phyloP scores from a whole-genome alignment of 116 monocot species.

The Zostera marina region DNA sequence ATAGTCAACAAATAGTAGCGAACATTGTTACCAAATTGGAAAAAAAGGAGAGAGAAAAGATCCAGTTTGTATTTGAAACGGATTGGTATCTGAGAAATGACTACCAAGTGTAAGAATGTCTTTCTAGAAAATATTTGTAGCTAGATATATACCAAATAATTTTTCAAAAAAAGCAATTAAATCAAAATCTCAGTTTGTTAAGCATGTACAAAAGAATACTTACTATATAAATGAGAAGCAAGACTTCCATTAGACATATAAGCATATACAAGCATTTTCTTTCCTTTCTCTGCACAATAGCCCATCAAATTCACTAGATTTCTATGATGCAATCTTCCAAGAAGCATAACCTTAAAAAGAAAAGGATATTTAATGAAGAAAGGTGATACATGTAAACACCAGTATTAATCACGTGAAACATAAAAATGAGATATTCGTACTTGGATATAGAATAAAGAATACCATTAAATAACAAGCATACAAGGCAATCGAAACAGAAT shows the following conservation, averaged over 20 bases:
- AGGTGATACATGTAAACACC: neutral
- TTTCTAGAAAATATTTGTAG: too few species aligned
- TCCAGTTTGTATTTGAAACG: neutral
- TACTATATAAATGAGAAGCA: slow-evolving; percentile 83
- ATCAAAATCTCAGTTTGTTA: too few species aligned
- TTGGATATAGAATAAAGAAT: too few species aligned
- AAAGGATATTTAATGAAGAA: neutral
- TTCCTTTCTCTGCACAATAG: slow-evolving; percentile 76
- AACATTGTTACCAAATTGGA: neutral
- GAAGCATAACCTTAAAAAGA: slow-evolving; percentile 63
- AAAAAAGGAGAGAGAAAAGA: neutral
- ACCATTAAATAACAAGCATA: too few species aligned
- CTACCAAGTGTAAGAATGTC: too few species aligned
- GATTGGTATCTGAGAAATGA: neutral
- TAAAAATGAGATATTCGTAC: too few species aligned
- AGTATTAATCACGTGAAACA: too few species aligned
- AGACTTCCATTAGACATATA: slow-evolving; percentile 92
- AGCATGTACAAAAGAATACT: slow-evolving; percentile 8
- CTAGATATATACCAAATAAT: too few species aligned
- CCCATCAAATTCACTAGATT: slow-evolving; percentile 99
- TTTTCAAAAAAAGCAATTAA: too few species aligned
- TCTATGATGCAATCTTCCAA: slow-evolving; percentile 92
- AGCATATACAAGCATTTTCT: slow-evolving; percentile 82
- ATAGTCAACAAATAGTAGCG: neutral
- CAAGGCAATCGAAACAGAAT: too few species aligned